Percentiles rank a stretch among this genome's conserved stretches.
Conservation (phyloP, 306 rosid species). For the Inga leiocalycina region DNA sequence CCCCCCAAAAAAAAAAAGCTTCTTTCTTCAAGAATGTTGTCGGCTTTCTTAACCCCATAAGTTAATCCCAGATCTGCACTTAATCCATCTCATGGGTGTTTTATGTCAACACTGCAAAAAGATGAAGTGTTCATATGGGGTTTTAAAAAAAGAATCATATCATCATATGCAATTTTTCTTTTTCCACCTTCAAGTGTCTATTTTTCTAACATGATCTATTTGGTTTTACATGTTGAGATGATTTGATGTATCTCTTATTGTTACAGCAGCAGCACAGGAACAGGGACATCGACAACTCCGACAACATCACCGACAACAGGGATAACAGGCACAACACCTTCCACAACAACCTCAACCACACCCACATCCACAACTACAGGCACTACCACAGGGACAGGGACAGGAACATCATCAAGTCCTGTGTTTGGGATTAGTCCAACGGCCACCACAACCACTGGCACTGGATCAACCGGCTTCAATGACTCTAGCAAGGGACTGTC, state of each 20-base stretch:
- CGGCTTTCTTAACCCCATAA: constrained; percentile 2
- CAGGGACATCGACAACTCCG: constrained; percentile 28
- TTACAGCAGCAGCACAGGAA: constrained; percentile 49
- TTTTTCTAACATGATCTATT: constrained; percentile 8
- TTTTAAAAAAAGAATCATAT: neutral
- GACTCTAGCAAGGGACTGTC: constrained; percentile 34
- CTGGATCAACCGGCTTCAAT: constrained; percentile 7
- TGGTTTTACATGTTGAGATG: neutral
- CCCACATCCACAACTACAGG: constrained; percentile 34
- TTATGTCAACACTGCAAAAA: neutral
- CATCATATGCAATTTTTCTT: neutral
- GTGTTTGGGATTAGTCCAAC: constrained; percentile 68
- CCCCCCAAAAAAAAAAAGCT: neutral
- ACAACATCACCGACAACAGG: constrained; percentile 39
- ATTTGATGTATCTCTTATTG: neutral
- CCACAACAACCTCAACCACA: constrained; percentile 28
- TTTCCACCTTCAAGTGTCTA: neutral
- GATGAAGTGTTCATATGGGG: neutral
- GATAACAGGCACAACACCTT: constrained; percentile 37
- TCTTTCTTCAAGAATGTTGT: neutral
- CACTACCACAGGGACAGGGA: constrained; percentile 7
- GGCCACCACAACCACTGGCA: constrained; percentile 43
- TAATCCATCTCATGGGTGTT: neutral
- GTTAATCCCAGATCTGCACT: constrained; percentile 18
- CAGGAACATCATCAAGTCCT: constrained; percentile 35